These are phyloP conservation scores for Pythium phragmiticola DNA, from an alignment of 352 stramenopile genomes.

Conservation along the genomic window DNA sequence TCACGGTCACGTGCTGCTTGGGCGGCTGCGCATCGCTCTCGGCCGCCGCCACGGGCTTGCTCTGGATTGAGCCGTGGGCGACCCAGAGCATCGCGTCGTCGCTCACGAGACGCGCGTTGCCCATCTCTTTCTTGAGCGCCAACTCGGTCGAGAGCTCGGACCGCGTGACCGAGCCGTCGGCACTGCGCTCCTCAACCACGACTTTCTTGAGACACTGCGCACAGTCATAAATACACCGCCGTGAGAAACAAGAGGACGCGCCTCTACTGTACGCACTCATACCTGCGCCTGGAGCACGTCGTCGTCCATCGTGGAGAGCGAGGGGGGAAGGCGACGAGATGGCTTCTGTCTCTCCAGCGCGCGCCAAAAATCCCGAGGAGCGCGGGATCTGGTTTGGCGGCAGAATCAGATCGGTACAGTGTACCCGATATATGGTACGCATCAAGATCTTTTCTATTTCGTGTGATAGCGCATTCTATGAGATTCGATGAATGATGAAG, in stretches of 20 bases:
- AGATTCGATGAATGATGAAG: constrained; percentile 13
- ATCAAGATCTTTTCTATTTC: constrained; percentile 4
- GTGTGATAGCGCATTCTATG: constrained; percentile 7
- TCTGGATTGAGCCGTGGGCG: constrained; percentile 42
- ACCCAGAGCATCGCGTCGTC: constrained; percentile 75
- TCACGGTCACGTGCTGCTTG: constrained; percentile 44
- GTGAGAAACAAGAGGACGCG: not conserved
- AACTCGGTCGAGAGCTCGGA: constrained; percentile 40
- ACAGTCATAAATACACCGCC: not conserved
- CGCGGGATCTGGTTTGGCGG: constrained; percentile 22
- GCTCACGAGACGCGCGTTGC: constrained; percentile 76
- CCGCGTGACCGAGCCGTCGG: constrained; percentile 39
- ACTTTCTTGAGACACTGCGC: constrained; percentile 55
- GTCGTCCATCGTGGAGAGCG: constrained; percentile 1
- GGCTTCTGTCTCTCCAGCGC: not conserved
- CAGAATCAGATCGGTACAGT: constrained; percentile 33
- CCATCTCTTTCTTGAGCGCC: constrained; percentile 74
- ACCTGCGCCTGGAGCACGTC: constrained; percentile 4
- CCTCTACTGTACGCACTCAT: not conserved
- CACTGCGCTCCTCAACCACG: constrained; percentile 48
- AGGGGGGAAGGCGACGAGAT: not conserved
- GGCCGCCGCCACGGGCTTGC: constrained; percentile 29
- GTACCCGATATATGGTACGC: constrained; percentile 21
- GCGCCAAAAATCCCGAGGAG: not conserved
- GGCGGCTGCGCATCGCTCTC: not conserved